Percentiles rank a stretch among this genome's conserved stretches.
Evolutionary conservation across 352 stramenopile genomes (phyloP).

Genomic region (Phytophthora citrophthora): DNA sequence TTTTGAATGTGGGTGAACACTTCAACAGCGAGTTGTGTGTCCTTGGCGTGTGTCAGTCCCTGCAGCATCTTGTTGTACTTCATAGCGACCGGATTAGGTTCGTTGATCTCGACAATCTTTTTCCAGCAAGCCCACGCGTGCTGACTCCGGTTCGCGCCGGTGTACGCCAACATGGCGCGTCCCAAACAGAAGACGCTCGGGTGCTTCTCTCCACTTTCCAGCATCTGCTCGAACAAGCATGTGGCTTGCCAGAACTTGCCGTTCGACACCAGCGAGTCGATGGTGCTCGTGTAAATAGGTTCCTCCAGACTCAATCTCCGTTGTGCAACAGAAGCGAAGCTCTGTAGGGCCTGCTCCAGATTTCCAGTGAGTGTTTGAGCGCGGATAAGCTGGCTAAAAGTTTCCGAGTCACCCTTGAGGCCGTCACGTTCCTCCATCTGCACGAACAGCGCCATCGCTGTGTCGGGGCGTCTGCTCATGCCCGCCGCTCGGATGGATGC

Average conservation of each 20-base stretch:
- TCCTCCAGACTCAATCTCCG: conserved; percentile 61
- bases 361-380: conserved; percentile 74
- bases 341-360: conserved; percentile 77
- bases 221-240: conserved; percentile 79
- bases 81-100: conserved; percentile 42
- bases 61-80: conserved; percentile 76
- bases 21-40: conserved; percentile 60
- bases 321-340: conserved; percentile 63
- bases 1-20: conserved; percentile 72
- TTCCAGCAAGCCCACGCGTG: conserved; percentile 74
- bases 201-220: conserved; percentile 53
- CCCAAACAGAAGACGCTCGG: conserved; percentile 79
- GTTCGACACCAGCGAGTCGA: conserved; percentile 68
- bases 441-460: conserved; percentile 61
- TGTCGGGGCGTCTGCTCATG: conserved; percentile 61
- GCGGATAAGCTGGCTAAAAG: conserved; percentile 80
- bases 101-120: conserved; percentile 62
- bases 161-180: conserved; percentile 78
- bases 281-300: conserved; percentile 79
- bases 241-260: conserved; percentile 72
- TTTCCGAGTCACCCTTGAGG: conserved; percentile 47
- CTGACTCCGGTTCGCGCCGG: conserved; percentile 70
- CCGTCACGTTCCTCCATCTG: conserved; percentile 66
- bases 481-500: conserved; percentile 72
- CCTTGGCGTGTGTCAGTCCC: conserved; percentile 63